phyloP scores from a whole-genome alignment of 2,329 filamentous ascomycete genomes.

The Aspergillus quadricinctus region DNA sequence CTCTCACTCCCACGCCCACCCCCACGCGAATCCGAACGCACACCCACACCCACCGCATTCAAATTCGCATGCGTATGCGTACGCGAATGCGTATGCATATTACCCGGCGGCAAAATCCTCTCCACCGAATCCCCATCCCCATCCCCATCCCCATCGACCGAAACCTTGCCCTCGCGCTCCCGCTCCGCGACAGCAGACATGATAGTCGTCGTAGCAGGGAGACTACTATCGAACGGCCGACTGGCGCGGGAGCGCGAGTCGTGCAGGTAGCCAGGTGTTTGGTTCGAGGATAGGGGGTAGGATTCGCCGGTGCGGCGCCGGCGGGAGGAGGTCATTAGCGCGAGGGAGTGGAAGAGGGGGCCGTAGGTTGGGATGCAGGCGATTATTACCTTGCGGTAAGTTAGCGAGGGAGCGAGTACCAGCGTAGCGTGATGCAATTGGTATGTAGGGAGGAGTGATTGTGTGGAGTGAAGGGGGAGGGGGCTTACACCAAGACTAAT shows the following conservation, averaged over 20 bases:
- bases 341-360: slow-evolving; percentile 33
- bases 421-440: too few species aligned
- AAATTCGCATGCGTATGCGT: not conserved
- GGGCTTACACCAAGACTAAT: slow-evolving; percentile 37
- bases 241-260: not conserved
- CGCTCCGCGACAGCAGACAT: not conserved
- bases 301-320: not conserved
- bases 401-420: not conserved
- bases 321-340: slow-evolving; percentile 15
- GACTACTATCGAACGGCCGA: not conserved
- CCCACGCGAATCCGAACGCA: too few species aligned
- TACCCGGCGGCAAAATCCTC: too few species aligned
- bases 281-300: not conserved
- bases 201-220: slow-evolving; percentile 3
- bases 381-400: slow-evolving; percentile 32
- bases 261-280: not conserved
- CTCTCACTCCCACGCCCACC: not conserved
- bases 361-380: slow-evolving; percentile 43
- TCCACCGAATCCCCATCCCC: slow-evolving; percentile 3
- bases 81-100: too few species aligned
- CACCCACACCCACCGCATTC: too few species aligned
- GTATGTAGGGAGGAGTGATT: too few species aligned
- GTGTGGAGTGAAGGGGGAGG: too few species aligned
- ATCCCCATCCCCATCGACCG: too few species aligned
- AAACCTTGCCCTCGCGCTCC: not conserved